Evolutionary conservation across 2,329 filamentous ascomycete species (phyloP).

Genomic region (Coniochaeta sp.): DNA sequence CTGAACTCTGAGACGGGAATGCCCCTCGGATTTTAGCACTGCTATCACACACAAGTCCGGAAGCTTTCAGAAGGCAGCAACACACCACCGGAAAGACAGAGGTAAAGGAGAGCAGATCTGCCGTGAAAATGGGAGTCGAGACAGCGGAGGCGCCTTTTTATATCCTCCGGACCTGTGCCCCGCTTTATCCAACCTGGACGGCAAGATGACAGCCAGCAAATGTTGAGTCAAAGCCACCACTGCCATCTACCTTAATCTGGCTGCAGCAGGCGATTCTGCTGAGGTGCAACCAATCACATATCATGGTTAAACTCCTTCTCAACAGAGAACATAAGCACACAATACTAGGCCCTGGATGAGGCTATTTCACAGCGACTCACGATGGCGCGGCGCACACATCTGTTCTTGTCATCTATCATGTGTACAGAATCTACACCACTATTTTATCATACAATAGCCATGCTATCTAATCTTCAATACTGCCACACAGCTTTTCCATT

Average conservation of each 20-base stretch:
- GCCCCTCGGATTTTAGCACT: background rate
- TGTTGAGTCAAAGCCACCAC: background rate
- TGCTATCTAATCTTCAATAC: conserved; percentile 6
- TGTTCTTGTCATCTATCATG: background rate
- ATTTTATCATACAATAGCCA: background rate
- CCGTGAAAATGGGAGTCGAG: background rate
- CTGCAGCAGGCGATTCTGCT: background rate
- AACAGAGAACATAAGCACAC: background rate
- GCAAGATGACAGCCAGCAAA: background rate
- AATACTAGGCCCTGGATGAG: background rate
- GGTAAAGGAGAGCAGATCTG: background rate
- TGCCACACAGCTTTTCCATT: conserved; percentile 21
- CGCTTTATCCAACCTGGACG: background rate
- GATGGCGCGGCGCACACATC: background rate
- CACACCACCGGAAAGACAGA: background rate
- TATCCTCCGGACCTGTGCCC: background rate
- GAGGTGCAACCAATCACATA: conserved; percentile 4
- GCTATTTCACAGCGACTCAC: background rate
- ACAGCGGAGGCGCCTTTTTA: conserved; percentile 1
- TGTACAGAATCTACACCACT: background rate
- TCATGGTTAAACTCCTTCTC: background rate
- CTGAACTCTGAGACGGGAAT: background rate
- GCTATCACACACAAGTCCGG: background rate
- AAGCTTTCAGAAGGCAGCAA: conserved; percentile 1
- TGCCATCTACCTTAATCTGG: background rate